Evolutionary conservation across 495 filamentous ascomycete genomes (phyloP).

Genomic region (Usnea hakonensis): DNA sequence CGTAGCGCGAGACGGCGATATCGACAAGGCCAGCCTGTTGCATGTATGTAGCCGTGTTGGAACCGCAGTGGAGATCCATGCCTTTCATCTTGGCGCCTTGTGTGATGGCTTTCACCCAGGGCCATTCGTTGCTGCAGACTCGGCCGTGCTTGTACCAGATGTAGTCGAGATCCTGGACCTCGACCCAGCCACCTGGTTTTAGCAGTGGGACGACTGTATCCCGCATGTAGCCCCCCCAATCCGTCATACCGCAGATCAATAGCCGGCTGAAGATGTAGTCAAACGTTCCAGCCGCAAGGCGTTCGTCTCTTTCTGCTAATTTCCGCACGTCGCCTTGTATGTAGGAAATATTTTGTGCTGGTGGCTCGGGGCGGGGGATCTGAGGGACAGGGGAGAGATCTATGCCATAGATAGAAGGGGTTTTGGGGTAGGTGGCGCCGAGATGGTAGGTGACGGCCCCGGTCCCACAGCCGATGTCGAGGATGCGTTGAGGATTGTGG

Average conservation of each 20-base stretch:
- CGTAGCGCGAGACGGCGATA: neutral
- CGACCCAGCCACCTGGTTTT: neutral
- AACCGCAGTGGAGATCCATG: neutral
- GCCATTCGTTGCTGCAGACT: neutral
- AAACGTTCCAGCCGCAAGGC: neutral
- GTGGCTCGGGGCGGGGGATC: neutral
- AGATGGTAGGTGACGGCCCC: neutral
- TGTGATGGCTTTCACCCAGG: neutral
- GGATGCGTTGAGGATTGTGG: neutral
- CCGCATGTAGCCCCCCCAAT: neutral
- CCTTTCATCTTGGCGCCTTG: neutral
- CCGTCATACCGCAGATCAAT: slow-evolving; percentile 1
- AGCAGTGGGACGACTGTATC: neutral
- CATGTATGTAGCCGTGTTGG: slow-evolving; percentile 1
- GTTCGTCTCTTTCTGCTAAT: neutral
- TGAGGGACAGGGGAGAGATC: neutral
- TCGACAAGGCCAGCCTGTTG: neutral
- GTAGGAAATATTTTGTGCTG: neutral
- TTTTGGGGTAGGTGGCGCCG: neutral
- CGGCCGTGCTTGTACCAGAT: neutral
- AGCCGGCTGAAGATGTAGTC: neutral
- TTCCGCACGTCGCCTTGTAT: neutral
- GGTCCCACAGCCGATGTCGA: slow-evolving; percentile 5
- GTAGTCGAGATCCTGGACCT: neutral
- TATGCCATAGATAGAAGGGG: neutral